Evolutionary conservation across 345 rosid genomes (phyloP).

Genomic region (Reutealis trisperma): DNA sequence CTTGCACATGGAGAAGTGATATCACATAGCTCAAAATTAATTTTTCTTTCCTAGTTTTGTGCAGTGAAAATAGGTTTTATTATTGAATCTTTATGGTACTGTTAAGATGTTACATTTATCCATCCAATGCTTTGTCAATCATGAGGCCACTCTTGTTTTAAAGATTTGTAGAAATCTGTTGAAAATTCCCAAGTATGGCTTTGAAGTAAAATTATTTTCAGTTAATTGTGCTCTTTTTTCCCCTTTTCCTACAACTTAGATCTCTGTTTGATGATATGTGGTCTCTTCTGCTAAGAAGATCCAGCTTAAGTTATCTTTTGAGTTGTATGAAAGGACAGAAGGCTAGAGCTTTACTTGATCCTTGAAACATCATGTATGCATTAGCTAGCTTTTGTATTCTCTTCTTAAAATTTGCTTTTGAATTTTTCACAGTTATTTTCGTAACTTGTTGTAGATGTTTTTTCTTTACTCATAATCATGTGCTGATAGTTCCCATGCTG

Average conservation of each 20-base stretch:
- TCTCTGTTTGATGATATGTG: not conserved
- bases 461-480: not conserved
- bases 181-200: not conserved
- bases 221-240: not conserved
- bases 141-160: not conserved
- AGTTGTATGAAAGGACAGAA: not conserved
- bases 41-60: not conserved
- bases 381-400: not conserved
- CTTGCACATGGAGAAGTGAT: too few species aligned
- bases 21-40: too few species aligned
- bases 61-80: not conserved
- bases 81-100: not conserved
- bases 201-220: not conserved
- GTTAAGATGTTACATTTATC: not conserved
- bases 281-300: not conserved
- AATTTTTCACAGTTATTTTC: not conserved
- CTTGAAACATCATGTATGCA: too few species aligned
- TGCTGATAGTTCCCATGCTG: conserved; percentile 12
- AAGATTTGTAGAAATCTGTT: not conserved
- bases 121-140: not conserved
- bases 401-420: not conserved
- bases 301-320: not conserved
- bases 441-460: not conserved
- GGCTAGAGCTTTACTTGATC: not conserved
- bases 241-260: not conserved